Percentiles rank a stretch among this genome's conserved stretches.
phyloP scores from a whole-genome alignment of 805 yeast genomes.

The Saccharomyces jurei region DNA sequence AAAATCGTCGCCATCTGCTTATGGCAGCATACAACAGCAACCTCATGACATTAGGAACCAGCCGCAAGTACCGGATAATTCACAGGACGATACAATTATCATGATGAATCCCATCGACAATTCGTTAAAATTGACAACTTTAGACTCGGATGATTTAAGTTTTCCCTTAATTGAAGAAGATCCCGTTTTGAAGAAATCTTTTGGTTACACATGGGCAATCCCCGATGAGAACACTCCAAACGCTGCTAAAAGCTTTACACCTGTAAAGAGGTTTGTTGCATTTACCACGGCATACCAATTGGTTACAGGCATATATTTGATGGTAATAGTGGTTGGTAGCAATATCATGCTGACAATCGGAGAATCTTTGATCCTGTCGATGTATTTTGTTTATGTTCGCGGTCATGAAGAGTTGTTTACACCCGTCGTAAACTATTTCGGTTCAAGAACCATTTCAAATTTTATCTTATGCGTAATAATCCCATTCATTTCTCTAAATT shows the following conservation, averaged over 20 bases:
- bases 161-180: not conserved
- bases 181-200: conserved; percentile 3
- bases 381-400: conserved; percentile 36
- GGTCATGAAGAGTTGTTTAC: conserved; percentile 29
- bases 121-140: conserved; percentile 15
- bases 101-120: conserved; percentile 18
- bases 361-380: conserved; percentile 30
- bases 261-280: conserved; percentile 8
- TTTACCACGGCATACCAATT: conserved; percentile 7
- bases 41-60: not conserved
- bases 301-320: conserved; percentile 6
- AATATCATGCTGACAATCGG: conserved; percentile 26
- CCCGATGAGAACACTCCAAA: not conserved
- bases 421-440: conserved; percentile 28
- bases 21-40: not conserved
- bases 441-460: conserved; percentile 23
- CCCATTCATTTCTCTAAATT: conserved; percentile 25
- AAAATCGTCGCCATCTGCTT: not conserved
- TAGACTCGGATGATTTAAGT: conserved; percentile 4
- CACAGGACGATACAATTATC: conserved; percentile 8
- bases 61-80: not conserved
- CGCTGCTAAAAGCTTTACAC: not conserved
- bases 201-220: conserved; percentile 9
- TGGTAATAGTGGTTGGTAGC: conserved; percentile 12
- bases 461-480: conserved; percentile 27